Percentiles rank a stretch among this genome's conserved stretches.
Evolutionary conservation across 2,329 filamentous ascomycete species (phyloP).

Genomic region (Aureobasidium sp.): DNA sequence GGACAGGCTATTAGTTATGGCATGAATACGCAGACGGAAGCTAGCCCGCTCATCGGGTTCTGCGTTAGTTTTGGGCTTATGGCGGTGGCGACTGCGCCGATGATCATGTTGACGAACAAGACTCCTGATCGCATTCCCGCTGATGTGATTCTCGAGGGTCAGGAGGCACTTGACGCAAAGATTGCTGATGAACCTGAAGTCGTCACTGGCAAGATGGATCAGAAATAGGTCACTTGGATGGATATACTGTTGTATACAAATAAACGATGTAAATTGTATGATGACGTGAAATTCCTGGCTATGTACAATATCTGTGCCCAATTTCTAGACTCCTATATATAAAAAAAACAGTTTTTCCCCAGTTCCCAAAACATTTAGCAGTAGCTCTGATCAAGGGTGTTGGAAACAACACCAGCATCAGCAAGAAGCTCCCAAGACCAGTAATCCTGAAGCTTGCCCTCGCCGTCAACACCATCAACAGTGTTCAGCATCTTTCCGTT

Average conservation of each 20-base stretch:
- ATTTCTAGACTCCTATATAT: neutral
- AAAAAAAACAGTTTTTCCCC: neutral
- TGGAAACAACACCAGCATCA: slow-evolving; percentile 16
- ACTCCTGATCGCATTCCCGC: slow-evolving; percentile 28
- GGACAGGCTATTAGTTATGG: slow-evolving; percentile 13
- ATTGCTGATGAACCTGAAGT: neutral
- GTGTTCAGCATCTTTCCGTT: slow-evolving; percentile 2
- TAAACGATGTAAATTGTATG: neutral
- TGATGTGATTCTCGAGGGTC: slow-evolving; percentile 19
- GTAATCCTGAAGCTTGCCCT: slow-evolving; percentile 19
- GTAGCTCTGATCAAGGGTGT: slow-evolving; percentile 9
- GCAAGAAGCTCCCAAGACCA: slow-evolving; percentile 17
- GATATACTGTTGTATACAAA: neutral
- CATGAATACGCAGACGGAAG: slow-evolving; percentile 10
- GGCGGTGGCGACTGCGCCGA: slow-evolving; percentile 27
- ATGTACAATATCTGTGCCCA: neutral
- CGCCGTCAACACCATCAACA: slow-evolving; percentile 15
- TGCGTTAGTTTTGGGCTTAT: slow-evolving; percentile 30
- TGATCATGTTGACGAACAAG: slow-evolving; percentile 28
- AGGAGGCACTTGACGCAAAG: slow-evolving; percentile 10
- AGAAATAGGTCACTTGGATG: neutral
- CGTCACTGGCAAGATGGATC: slow-evolving; percentile 2
- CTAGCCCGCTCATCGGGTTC: slow-evolving; percentile 5
- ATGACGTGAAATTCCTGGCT: neutral
- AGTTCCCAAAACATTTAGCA: neutral